These are phyloP conservation scores for Chaetomium strumarium DNA, from an alignment of 2,329 filamentous ascomycete species.

Conservation along the genomic window DNA sequence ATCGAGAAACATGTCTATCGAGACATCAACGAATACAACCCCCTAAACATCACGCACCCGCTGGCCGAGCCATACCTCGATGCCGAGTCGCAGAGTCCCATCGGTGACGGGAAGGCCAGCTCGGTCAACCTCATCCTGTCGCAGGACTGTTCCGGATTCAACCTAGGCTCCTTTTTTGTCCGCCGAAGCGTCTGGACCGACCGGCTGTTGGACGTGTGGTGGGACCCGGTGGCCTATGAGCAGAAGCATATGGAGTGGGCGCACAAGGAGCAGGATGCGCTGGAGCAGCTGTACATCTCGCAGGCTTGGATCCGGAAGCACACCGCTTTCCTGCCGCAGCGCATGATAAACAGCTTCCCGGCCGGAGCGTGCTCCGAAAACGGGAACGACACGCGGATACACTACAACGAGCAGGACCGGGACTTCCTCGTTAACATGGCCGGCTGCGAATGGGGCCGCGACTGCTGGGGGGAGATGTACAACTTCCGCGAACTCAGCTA, in stretches of 20 bases:
- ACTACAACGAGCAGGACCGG: conserved; percentile 78
- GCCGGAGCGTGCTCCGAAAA: conserved; percentile 79
- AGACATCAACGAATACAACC: conserved; percentile 95
- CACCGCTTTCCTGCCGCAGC: conserved; percentile 82
- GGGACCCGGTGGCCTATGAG: conserved; percentile 96
- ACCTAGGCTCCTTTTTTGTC: conserved; percentile 91
- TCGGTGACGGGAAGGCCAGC: conserved; percentile 68
- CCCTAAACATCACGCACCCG: conserved; percentile 86
- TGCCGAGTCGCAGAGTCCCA: conserved; percentile 59
- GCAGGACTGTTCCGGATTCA: conserved; percentile 94
- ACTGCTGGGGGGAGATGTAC: conserved; percentile 98
- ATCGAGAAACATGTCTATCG: conserved; percentile 73
- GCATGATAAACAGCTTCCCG: conserved; percentile 92
- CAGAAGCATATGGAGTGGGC: conserved; percentile 99
- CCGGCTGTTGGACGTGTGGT: conserved; percentile 90
- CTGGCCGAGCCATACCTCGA: conserved; percentile 71
- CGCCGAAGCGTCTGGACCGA: conserved; percentile 84
- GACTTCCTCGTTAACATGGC: conserved; percentile 99
- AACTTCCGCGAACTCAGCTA: conserved; percentile 89
- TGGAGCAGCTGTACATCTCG: conserved; percentile 84
- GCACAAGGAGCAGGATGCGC: conserved; percentile 94
- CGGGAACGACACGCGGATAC: conserved; percentile 67
- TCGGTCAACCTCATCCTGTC: conserved; percentile 86
- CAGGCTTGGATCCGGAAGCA: conserved; percentile 91
- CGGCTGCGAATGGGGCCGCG: conserved; percentile 91